Base-by-base conservation (phyloP, 2,329 filamentous ascomycete species). In the Arthrinium puccinioides region DNA sequence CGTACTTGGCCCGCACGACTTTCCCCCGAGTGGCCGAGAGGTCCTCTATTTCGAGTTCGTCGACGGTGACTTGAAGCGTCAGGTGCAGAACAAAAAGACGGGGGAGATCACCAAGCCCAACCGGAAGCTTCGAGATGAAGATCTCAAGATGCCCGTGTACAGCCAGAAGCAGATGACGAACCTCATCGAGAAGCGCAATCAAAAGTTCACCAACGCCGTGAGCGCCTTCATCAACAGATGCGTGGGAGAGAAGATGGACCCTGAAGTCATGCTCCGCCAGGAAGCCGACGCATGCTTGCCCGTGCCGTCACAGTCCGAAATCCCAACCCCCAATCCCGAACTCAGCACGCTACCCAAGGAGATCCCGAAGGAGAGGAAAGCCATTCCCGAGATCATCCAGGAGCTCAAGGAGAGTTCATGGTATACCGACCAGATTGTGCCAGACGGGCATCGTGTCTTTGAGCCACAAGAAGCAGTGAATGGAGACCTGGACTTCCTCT, bases 371-470 rank as follows among this genome's bases (percentile, higher is more conserved):
- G 84, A 94, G 45, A 75, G 92, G 30, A 84, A 87, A 53, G 70
- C 75, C 2, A 86, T 98, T 21, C 72, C 85, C 0, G 84, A 94
- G 36, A 97, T 98, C 23, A 71, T 98, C 3, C 69, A 79, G 21
- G 87, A 96, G 53, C 77, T 98, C 24, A 87, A 87, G 51, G 74
- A 77, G 8, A 76, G 84, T 49, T 72, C 89, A 18, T 94, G 89
- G 86, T 98, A 98, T 53, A 84, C 80, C 5, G 82, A 82, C 0
- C 92, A 98, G 60, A 88, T 98, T 45, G 89, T 97, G 1, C 87
- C 89, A 0, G 85, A 94, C 48, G 92, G 92, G 0, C 88, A 96
- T 63, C 77, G 89, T 23, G 85, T 94, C 0, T 94, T 96, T 51
- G 87, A 94, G 47, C 77, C 85, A 2, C 89, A 95, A 51, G 76